Percentiles rank a stretch among this genome's conserved stretches.
Evolutionary conservation across 805 yeast species (phyloP).

Genomic region (Ogataea siamensis): DNA sequence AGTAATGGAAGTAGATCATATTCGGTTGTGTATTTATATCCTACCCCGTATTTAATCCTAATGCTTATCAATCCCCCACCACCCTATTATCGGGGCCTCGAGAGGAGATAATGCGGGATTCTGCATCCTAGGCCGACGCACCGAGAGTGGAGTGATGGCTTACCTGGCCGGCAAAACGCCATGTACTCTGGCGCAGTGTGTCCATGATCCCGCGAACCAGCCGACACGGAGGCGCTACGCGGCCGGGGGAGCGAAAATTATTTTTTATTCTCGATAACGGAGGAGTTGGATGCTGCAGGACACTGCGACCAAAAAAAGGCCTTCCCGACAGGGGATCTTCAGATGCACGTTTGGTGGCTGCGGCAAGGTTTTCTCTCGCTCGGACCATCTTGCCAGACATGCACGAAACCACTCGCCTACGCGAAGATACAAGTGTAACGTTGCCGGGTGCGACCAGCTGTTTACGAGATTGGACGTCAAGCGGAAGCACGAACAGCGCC

Average conservation of each 20-base stretch:
- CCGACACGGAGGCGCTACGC: no score
- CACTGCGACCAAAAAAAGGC: constrained; percentile 12
- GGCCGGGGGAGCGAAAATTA: no score
- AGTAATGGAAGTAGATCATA: no score
- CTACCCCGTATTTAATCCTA: neutral
- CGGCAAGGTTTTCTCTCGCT: constrained; percentile 50
- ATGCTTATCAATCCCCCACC: no score
- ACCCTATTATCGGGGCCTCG: no score
- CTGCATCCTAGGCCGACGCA: no score
- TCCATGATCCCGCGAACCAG: no score
- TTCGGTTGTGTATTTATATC: neutral
- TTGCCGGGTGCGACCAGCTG: neutral
- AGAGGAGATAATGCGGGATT: neutral
- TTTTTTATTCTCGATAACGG: no score
- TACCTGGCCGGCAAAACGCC: no score
- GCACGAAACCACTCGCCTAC: neutral
- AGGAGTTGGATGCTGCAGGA: neutral
- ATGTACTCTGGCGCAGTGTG: no score
- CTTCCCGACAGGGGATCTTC: constrained; percentile 14
- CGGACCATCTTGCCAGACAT: constrained; percentile 49
- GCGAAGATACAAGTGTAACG: neutral
- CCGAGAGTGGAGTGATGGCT: no score
- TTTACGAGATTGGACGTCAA: neutral
- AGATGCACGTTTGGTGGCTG: constrained; percentile 44
- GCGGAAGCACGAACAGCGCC: neutral